These are phyloP conservation scores for Tremella fuciformis DNA, from an alignment of 768 basidiomycete genomes.

Conservation along the genomic window DNA sequence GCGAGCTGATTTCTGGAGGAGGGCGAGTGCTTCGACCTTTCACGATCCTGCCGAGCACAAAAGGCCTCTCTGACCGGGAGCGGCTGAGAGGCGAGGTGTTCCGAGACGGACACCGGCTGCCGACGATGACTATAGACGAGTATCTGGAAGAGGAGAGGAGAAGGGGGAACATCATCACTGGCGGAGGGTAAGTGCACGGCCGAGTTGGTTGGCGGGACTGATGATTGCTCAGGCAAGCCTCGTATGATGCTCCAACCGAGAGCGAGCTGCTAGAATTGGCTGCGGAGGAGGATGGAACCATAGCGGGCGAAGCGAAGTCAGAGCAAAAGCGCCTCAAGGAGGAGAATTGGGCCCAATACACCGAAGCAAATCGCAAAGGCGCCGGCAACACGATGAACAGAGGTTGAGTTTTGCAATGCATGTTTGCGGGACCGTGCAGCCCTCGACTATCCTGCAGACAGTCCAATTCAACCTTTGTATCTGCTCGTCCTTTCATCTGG, in stretches of 20 bases:
- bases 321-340: constrained; percentile 80
- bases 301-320: constrained; percentile 63
- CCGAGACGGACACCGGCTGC: constrained; percentile 73
- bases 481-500: constrained; percentile 5
- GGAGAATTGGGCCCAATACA: constrained; percentile 86
- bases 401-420: constrained; percentile 58
- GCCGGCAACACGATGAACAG: constrained; percentile 98
- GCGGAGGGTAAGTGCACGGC: constrained; percentile 68
- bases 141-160: constrained; percentile 81
- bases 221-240: constrained; percentile 59
- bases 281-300: constrained; percentile 79
- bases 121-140: constrained; percentile 94
- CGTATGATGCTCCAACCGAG: constrained; percentile 65
- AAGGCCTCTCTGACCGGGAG: constrained; percentile 61
- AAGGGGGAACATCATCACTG: constrained; percentile 80
- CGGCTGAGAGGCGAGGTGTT: constrained; percentile 78
- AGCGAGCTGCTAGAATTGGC: constrained; percentile 75
- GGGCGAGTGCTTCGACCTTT: constrained; percentile 90
- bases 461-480: not conserved
- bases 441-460: no score
- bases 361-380: constrained; percentile 78
- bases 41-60: constrained; percentile 77
- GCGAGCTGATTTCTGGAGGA: constrained; percentile 62
- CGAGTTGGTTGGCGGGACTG: constrained; percentile 7
- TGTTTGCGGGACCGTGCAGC: not conserved